Evolutionary conservation across 2,329 filamentous ascomycete species (phyloP).

Genomic region (Mollisia scopiformis): DNA sequence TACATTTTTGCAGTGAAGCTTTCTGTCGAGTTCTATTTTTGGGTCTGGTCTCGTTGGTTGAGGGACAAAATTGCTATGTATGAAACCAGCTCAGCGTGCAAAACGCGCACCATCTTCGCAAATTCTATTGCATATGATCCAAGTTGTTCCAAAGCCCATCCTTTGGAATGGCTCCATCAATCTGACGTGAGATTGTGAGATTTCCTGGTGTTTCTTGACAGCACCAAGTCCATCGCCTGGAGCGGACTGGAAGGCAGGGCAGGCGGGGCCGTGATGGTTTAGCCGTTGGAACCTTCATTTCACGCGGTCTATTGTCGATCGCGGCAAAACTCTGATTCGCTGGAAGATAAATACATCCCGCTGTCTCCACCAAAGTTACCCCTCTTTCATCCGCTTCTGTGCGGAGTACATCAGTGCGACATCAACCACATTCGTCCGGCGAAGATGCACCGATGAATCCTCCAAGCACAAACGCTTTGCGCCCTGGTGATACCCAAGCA

Average conservation of each 20-base stretch:
- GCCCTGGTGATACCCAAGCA: not conserved
- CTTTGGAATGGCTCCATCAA: no score
- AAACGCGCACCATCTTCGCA: no score
- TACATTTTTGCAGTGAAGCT: constrained; percentile 23
- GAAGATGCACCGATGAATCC: not conserved
- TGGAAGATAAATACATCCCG: not conserved
- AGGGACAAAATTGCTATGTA: no score
- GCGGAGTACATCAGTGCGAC: not conserved
- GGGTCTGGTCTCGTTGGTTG: no score
- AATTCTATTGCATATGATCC: no score
- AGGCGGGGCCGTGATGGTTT: not conserved
- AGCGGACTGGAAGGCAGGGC: not conserved
- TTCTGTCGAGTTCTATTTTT: not conserved
- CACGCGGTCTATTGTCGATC: not conserved
- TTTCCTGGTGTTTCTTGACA: no score
- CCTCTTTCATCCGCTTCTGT: not conserved
- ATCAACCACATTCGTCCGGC: not conserved
- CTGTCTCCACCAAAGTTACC: not conserved
- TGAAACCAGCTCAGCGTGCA: no score
- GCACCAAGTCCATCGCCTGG: no score
- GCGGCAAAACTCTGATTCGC: not conserved
- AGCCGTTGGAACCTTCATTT: not conserved
- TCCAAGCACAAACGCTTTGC: not conserved
- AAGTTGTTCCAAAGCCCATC: no score
- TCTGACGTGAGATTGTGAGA: not conserved